Evolutionary conservation across 1,284 basidiomycete species (phyloP), one percentile per base, ranked within the genome.

Genomic region (Trametes pubescens): DNA sequence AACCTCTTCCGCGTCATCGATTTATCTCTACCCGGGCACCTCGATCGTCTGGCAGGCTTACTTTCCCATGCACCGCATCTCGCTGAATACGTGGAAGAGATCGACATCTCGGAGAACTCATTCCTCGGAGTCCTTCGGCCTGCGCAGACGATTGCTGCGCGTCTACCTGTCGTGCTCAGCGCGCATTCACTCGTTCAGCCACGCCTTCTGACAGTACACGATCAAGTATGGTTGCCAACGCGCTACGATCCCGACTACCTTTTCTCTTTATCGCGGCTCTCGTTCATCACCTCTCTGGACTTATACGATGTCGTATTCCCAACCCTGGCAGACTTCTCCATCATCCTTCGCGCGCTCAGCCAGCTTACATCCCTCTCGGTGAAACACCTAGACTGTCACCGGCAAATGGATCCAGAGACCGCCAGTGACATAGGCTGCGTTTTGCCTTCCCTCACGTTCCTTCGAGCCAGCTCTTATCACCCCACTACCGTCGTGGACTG

Each of bases 1-100:
- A 67, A 71, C 34, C 66, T 71, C 46, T 71, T 71, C 43, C 62
- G 59, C 35, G 44, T 51, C 34, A 51, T 70, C 40, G 61, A 65
- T 4, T 54, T 71, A 11, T 34, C 44, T 35, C 35, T 61, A 4
- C 62, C 67, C 4, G 4, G 18, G 5, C 46, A 67, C 11, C 54
- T 68, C 2, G 58, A 67, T n/a, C 43, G 51, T 9, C 47, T 71
- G 34, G 34, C 38, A 1, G 34, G 54, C 1, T 55, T 71, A 13
- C 61, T 71, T n/a, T 18, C 53, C 2, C 21, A 55, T 11, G 14
- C 63, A 0, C 67, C 65, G 18, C 65, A 66, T 13, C 37, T 71
- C 22, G 64, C 60, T 0, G 53, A 47, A 1, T 53, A 55, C 48
- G 58, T 71, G 26, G 55, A 67, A 4, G 66, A 68, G 26, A 54